These are phyloP conservation scores for Tinospora cordifolia DNA, from an alignment of 164 flowering plant genomes.

Conservation along the genomic window DNA sequence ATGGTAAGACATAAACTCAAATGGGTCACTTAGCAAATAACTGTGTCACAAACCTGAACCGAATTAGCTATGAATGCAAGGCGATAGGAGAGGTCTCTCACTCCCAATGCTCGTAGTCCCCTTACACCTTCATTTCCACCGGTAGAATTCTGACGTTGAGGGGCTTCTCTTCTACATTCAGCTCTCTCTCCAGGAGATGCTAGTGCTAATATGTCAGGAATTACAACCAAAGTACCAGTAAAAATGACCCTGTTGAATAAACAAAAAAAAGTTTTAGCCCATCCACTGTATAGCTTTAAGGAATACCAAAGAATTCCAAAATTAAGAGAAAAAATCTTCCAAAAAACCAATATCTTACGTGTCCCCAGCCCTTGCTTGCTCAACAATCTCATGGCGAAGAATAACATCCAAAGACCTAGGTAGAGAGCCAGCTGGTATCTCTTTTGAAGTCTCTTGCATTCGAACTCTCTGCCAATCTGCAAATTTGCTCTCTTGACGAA, in stretches of 20 bases:
- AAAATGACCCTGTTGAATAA: slow-evolving; percentile 61
- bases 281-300: slow-evolving; percentile 7
- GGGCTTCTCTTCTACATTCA: slow-evolving; percentile 63
- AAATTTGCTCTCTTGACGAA: slow-evolving; percentile 90
- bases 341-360: no score
- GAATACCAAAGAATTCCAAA: no score
- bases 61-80: slow-evolving; percentile 95
- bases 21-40: no score
- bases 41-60: slow-evolving; percentile 77
- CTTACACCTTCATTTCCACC: slow-evolving; percentile 72
- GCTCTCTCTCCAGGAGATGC: slow-evolving; percentile 97
- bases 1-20: no score
- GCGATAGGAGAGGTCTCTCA: slow-evolving; percentile 90
- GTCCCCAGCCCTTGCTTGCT: slow-evolving; percentile 98
- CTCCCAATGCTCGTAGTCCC: slow-evolving; percentile 91
- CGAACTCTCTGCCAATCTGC: slow-evolving; percentile 98
- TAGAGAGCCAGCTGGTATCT: slow-evolving; percentile 94
- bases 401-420: slow-evolving; percentile 94
- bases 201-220: slow-evolving; percentile 91
- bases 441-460: slow-evolving; percentile 96
- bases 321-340: no score
- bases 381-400: slow-evolving; percentile 96
- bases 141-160: slow-evolving; percentile 40
- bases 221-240: slow-evolving; percentile 86
- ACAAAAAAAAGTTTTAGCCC: not conserved